Base-by-base conservation (phyloP, 2,329 filamentous ascomycete genomes). In the Hypoxylon sp. region DNA sequence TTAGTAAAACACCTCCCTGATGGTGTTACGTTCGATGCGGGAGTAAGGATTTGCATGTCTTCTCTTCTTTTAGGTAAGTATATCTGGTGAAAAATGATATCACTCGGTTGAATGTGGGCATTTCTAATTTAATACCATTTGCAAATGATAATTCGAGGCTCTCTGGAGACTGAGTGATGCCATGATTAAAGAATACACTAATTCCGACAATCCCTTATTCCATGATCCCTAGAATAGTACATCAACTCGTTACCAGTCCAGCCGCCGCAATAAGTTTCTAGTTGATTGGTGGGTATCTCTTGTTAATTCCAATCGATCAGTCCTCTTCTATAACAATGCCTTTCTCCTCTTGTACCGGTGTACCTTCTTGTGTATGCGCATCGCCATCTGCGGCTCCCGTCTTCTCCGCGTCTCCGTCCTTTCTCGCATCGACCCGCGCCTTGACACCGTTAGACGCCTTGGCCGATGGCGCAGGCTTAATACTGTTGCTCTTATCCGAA, bases 291-390 rank as follows among this genome's bases (percentile, higher is more conserved):
- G 69, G 70, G 68, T 71, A 71, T 71, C 49, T 49, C 19, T 59
- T 59, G 54, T 64, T 51, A 63, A 20, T 22, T 59, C 28, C 56
- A 52, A 66, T 62, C 39, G 46, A n/a, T 74, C 49, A 76, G 41
- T 76, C 75, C 26, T 76, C 74, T 56, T 75, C 73, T 41, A 76
- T 76, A 54, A 76, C 64, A 30, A 76, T 75, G 24, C 75, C 75
- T 44, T 68, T 71, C 6, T 64, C 34, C 49, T 76, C 74, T 41
- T 72, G 73, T n/a, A 52, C 66, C 26, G 63, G 50, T 3, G 28
- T 30, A 51, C 69, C 68, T n/a, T 28, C 55, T 26, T 61, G 53
- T 20, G 52, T 10, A 13, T 54, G 30, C 1, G 34, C 43, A 8
- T 68, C 57, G 17, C 44, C 52, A 49, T 61, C 58, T 52, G 19